Evolutionary conservation across 108 stramenopile species (phyloP).

Genomic region (Fistulifera solaris): DNA sequence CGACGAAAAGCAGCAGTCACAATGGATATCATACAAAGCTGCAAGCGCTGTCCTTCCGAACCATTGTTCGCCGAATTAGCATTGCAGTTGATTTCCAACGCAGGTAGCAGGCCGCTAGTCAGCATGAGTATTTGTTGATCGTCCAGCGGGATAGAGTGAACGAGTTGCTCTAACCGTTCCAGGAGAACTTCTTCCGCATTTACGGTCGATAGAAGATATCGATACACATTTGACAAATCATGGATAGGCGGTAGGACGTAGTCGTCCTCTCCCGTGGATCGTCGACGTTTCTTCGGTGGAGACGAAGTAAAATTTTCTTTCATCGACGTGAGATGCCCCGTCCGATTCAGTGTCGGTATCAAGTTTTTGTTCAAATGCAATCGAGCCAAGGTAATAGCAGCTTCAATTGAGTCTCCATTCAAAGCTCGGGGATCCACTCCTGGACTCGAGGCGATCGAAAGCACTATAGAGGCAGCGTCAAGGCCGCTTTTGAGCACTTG

Average conservation of each 20-base stretch:
- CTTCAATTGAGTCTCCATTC: slow-evolving; percentile 79
- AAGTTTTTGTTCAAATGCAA: slow-evolving; percentile 62
- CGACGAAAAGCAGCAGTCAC: slow-evolving; percentile 65
- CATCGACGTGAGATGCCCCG: slow-evolving; percentile 42
- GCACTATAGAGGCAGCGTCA: slow-evolving; percentile 65
- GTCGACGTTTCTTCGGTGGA: slow-evolving; percentile 26
- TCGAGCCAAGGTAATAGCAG: slow-evolving; percentile 63
- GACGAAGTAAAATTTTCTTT: slow-evolving; percentile 8
- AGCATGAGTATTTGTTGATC: slow-evolving; percentile 68
- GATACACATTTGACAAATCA: slow-evolving; percentile 61
- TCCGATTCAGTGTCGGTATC: slow-evolving; percentile 56
- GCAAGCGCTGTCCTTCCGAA: slow-evolving; percentile 26
- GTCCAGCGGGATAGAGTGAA: slow-evolving; percentile 55
- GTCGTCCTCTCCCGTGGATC: slow-evolving; percentile 2
- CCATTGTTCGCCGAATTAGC: slow-evolving; percentile 8
- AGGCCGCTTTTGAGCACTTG: slow-evolving; percentile 27
- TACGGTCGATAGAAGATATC: slow-evolving; percentile 40
- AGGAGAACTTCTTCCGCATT: slow-evolving; percentile 42
- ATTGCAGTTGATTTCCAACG: slow-evolving; percentile 56
- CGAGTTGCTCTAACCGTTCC: slow-evolving; percentile 53
- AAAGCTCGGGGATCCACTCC: slow-evolving; percentile 72
- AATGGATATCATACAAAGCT: slow-evolving; percentile 50
- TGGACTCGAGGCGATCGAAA: slow-evolving; percentile 64
- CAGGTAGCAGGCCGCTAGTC: slow-evolving; percentile 42
- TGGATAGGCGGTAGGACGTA: slow-evolving; percentile 22